phyloP scores from a whole-genome alignment of 805 yeast species.

The Brettanomyces nanus region DNA sequence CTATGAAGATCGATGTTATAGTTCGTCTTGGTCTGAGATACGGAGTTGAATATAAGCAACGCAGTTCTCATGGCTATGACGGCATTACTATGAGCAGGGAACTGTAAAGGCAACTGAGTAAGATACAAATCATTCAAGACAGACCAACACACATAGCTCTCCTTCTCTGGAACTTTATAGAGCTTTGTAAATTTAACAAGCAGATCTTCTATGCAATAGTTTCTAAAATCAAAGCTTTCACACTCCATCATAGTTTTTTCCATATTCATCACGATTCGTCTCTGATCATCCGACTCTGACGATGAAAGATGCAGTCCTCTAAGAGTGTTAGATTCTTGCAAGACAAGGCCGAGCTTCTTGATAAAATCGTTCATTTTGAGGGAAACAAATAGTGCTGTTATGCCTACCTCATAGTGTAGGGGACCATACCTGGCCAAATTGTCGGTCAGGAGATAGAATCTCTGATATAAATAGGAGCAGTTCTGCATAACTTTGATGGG shows the following conservation, averaged over 20 bases:
- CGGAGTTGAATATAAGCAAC: slow-evolving; percentile 16
- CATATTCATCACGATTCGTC: slow-evolving; percentile 45
- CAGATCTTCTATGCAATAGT: slow-evolving; percentile 57
- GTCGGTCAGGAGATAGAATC: slow-evolving; percentile 55
- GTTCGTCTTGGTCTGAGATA: slow-evolving; percentile 4
- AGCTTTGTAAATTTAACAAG: slow-evolving; percentile 54
- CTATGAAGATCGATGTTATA: slow-evolving; percentile 7
- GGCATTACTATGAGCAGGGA: slow-evolving; percentile 73
- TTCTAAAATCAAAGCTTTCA: slow-evolving; percentile 72
- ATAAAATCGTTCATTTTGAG: slow-evolving; percentile 79
- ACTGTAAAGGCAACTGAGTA: slow-evolving; percentile 58
- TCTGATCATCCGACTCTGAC: slow-evolving; percentile 41
- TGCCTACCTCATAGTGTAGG: slow-evolving; percentile 50
- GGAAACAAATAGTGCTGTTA: slow-evolving; percentile 63
- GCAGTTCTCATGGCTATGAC: slow-evolving; percentile 59
- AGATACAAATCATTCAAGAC: slow-evolving; percentile 65
- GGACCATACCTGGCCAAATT: slow-evolving; percentile 40
- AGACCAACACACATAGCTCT: slow-evolving; percentile 60
- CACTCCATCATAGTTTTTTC: slow-evolving; percentile 73
- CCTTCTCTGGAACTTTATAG: slow-evolving; percentile 35
- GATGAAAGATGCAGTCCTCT: slow-evolving; percentile 22
- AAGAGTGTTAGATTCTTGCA: slow-evolving; percentile 36
- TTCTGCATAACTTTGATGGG: slow-evolving; percentile 66
- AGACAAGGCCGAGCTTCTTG: slow-evolving; percentile 60
- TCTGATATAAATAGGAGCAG: slow-evolving; percentile 65